Conservation (phyloP, 2,329 filamentous ascomycete genomes). For the Cercospora canescens region DNA sequence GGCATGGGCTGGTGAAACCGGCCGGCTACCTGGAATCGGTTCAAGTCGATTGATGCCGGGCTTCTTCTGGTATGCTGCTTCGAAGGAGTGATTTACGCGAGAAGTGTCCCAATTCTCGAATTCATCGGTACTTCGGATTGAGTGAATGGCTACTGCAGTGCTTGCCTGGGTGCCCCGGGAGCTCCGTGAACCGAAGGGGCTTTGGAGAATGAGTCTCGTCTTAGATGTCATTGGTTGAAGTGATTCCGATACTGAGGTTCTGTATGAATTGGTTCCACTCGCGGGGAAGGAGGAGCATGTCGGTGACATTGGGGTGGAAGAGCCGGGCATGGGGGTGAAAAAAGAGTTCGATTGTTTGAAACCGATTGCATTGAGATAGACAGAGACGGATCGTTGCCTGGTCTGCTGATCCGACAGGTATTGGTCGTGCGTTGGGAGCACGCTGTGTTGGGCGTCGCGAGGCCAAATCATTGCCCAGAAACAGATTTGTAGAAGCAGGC, state of each 20-base stretch:
- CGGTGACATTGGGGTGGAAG: slow-evolving; percentile 23
- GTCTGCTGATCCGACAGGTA: slow-evolving; percentile 4
- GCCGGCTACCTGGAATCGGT: slow-evolving; percentile 69
- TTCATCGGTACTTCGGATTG: slow-evolving; percentile 52
- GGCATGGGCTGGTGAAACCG: slow-evolving; percentile 62
- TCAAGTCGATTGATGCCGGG: slow-evolving; percentile 58
- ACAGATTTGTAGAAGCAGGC: slow-evolving; percentile 26
- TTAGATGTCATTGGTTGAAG: slow-evolving; percentile 59
- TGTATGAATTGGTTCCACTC: slow-evolving; percentile 27
- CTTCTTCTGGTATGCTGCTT: slow-evolving; percentile 53
- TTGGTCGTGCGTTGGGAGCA: slow-evolving; percentile 1
- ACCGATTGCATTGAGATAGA: slow-evolving; percentile 29
- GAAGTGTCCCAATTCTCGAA: slow-evolving; percentile 79
- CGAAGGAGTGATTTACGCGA: slow-evolving; percentile 62
- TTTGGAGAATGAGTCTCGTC: slow-evolving; percentile 55
- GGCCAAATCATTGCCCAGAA: slow-evolving; percentile 31
- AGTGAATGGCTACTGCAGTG: slow-evolving; percentile 35
- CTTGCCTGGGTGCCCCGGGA: slow-evolving; percentile 32
- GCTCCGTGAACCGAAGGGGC: slow-evolving; percentile 51
- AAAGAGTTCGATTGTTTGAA: slow-evolving; percentile 26
- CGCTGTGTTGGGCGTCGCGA: slow-evolving; percentile 1
- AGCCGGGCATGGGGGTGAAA: neutral
- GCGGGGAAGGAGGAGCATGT: slow-evolving; percentile 21
- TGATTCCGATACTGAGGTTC: slow-evolving; percentile 28
- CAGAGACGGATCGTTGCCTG: slow-evolving; percentile 20